Base-by-base conservation (phyloP, 2,329 filamentous ascomycete genomes). In the Penicillium brevicompactum region DNA sequence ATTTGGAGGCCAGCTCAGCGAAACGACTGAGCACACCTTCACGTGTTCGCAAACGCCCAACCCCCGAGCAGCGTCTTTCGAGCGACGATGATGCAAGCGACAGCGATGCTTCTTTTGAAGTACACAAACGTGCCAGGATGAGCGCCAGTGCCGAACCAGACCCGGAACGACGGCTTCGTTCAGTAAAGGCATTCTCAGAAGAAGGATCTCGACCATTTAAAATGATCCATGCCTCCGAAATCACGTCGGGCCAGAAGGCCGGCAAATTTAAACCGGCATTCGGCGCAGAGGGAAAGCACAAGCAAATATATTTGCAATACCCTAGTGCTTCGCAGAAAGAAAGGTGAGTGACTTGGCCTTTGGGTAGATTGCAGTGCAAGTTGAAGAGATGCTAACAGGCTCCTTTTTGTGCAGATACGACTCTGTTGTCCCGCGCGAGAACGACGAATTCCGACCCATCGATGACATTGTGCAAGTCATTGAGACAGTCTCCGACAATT, bases 401-500 rank as follows among this genome's bases (percentile, higher is more conserved):
- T n/a, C 32, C 48, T 27, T 21, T 27, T 16, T 37, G 13, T 42
- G 22, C 59, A 79, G 87, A 63, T 92, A 90, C 68, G 84, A 92
- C 65, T 83, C 94, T 9, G 87, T 93, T 27, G 85, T 85, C 68
- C 90, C 90, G 46, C 88, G 88, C 60, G 90, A 95, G 61, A 88
- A 87, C 62, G 89, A 92, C 61, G 87, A 92, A 66, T 88, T 89
- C 40, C 83, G 74, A 53, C 76, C 79, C 7, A 68, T 89, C 30
- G 83, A 88, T 61, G 89, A 91, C 57, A 91, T 91, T 63, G 82
- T 87, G 58, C 80, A 85, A 51, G 85, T 90, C 24, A 84, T 92
- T 53, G 82, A 85, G 59, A 84, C 86, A 44, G 84, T 92, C 44
- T 85, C 86, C 52, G 84, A 88, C 55, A 87, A 88, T 66, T 97